These are phyloP conservation scores for Lecanoromycetidae sp. DNA, from an alignment of 2,329 filamentous ascomycete genomes.

Conservation along the genomic window DNA sequence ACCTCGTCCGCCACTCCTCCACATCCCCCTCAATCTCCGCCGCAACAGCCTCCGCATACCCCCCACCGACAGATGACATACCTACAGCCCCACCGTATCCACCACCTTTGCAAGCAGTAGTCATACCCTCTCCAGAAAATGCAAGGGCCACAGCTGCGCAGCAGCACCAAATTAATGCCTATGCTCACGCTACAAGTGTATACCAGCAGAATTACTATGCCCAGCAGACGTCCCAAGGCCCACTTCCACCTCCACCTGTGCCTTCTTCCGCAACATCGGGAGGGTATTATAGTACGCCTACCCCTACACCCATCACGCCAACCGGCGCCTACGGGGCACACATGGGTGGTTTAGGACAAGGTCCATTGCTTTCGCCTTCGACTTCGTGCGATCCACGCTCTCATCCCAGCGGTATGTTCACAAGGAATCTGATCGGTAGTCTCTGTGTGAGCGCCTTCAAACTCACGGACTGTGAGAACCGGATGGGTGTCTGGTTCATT, in stretches of 20 bases:
- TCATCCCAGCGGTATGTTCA: conserved; percentile 72
- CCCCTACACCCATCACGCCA: conserved; percentile 13
- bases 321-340: conserved; percentile 10
- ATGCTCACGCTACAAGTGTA: neutral
- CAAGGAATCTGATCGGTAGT: conserved; percentile 86
- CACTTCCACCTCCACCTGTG: conserved; percentile 4
- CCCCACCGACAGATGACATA: conserved; percentile 33
- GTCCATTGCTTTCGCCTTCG: conserved; percentile 14
- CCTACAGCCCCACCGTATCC: neutral
- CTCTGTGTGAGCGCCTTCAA: conserved; percentile 78
- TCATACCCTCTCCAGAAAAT: conserved; percentile 23
- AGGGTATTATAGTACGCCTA: conserved; percentile 19
- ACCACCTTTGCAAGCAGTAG: conserved; percentile 25
- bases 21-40: conserved; percentile 68
- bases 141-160: conserved; percentile 23
- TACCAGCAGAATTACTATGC: conserved; percentile 13
- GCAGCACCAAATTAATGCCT: conserved; percentile 9
- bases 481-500: conserved; percentile 91
- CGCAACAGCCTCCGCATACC: conserved; percentile 67
- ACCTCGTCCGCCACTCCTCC: conserved; percentile 53
- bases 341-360: conserved; percentile 5
- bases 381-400: conserved; percentile 30
- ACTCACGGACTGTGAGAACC: conserved; percentile 64
- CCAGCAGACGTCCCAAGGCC: neutral
- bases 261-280: conserved; percentile 14